Evolutionary conservation across 2,329 filamentous ascomycete species (phyloP).

Genomic region (Monilinia laxa): DNA sequence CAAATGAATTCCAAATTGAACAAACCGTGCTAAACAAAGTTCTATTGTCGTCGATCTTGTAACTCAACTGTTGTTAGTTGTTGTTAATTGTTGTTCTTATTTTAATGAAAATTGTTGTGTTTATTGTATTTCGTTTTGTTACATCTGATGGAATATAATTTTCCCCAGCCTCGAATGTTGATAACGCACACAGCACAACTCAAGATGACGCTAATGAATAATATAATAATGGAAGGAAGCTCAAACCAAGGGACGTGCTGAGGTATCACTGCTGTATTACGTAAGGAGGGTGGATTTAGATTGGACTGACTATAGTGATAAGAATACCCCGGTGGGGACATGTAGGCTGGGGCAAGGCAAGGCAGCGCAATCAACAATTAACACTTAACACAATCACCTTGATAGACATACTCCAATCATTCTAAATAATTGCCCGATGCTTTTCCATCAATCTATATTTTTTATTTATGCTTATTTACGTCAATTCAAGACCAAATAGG

Average conservation of each 20-base stretch:
- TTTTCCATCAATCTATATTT: neutral
- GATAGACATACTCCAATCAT: too few species aligned
- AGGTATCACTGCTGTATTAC: too few species aligned
- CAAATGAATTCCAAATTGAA: neutral
- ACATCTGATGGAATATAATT: conserved; percentile 6
- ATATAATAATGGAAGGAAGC: too few species aligned
- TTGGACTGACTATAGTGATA: too few species aligned
- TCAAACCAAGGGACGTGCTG: too few species aligned
- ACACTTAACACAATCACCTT: too few species aligned
- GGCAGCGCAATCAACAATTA: too few species aligned
- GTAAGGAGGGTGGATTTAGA: too few species aligned
- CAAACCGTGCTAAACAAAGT: neutral
- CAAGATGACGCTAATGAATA: conserved; percentile 7
- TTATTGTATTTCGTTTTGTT: too few species aligned
- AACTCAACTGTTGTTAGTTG: neutral
- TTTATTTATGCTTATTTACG: neutral
- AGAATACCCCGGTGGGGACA: too few species aligned
- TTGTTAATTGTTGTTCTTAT: neutral
- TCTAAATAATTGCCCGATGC: neutral
- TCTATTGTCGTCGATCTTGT: neutral
- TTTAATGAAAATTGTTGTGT: neutral
- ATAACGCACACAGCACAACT: conserved; percentile 14
- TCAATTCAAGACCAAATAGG: neutral
- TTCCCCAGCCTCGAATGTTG: conserved; percentile 29
- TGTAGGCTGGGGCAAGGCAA: too few species aligned